Evolutionary conservation across 768 basidiomycete species (phyloP), one percentile per base, ranked within the genome.

Genomic region (Russula lepida): DNA sequence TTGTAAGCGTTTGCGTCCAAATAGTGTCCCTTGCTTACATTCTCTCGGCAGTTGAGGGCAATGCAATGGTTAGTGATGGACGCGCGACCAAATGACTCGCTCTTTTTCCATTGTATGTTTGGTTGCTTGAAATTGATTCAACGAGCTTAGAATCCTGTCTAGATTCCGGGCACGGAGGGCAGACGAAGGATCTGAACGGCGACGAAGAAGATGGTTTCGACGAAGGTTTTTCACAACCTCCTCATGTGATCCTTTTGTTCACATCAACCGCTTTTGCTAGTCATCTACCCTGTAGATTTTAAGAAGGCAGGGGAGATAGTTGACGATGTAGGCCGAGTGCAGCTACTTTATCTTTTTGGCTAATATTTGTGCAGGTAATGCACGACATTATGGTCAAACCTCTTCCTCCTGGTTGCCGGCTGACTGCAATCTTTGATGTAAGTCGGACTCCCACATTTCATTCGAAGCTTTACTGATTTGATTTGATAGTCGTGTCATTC

Each of bases 111-210:
- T 63, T 81, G 77, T 77, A 52, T 49, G 74, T 60, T 35, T 41
- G 32, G 12, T 21, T 27, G 3, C 23, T 27, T 13, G n/a, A 28
- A 13, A n/a, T 21, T 59, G 7, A 3, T 27, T 52, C 13, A 21
- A 23, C 27, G 4, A 19, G 21, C 4, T 6, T 30, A 35, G 8
- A 58, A 11, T 23, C 25, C 8, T 57, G 27, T 33, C 4, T 59
- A 89, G 88, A 92, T 73, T 95, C 94, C 1, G 95, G 95, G 0
- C 95, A 98, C 68, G 95, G 97, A n/a, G 95, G 94, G 11, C 94
- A 95, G 69, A 85, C 86, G 3, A 78, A 77, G 56, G 93, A 97
- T 72, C 62, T 74, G 1, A 80, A 90, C 65, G 89, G 89, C 3
- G 90, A 92, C 66, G 86, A 95, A 72, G 74, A 77, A 0, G 88